Evolutionary conservation across 805 yeast species (phyloP).

Genomic region (Sporopachydermia quercuum): DNA sequence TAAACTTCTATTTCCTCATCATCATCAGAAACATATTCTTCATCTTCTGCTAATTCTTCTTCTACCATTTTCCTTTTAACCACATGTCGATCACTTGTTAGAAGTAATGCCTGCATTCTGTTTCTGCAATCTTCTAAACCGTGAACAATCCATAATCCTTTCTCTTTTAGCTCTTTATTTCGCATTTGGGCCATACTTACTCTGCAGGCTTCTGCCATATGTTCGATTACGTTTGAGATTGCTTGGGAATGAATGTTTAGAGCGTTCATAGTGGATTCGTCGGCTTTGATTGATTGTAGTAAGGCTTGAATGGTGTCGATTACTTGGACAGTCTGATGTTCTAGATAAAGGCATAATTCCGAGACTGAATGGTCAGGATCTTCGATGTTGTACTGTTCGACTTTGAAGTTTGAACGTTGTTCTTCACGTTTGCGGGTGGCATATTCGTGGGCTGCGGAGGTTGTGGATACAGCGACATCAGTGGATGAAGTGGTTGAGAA

Average conservation of each 20-base stretch:
- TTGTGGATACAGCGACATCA: too few relatives aligned
- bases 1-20: conserved; percentile 32
- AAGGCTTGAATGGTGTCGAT: conserved; percentile 79
- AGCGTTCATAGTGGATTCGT: conserved; percentile 61
- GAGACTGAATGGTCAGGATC: conserved; percentile 82
- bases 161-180: conserved; percentile 72
- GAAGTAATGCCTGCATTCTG: conserved; percentile 44
- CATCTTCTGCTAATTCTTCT: conserved; percentile 3
- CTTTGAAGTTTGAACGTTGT: conserved; percentile 33
- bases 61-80: background rate
- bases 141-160: conserved; percentile 82
- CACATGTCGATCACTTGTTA: background rate
- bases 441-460: background rate
- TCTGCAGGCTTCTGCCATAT: conserved; percentile 83
- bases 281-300: conserved; percentile 60
- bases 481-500: too few relatives aligned
- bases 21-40: conserved; percentile 19
- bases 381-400: conserved; percentile 64
- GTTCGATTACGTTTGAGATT: conserved; percentile 64
- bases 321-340: conserved; percentile 86
- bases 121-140: conserved; percentile 73
- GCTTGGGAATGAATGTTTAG: conserved; percentile 58
- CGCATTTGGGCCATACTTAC: conserved; percentile 74
- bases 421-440: conserved; percentile 8
- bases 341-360: conserved; percentile 71